A percentile compares a stretch with the other conserved stretches of the same genome.
These are phyloP conservation scores for Aspergillus panamensis DNA, from an alignment of 495 filamentous ascomycete species.

Conservation along the genomic window DNA sequence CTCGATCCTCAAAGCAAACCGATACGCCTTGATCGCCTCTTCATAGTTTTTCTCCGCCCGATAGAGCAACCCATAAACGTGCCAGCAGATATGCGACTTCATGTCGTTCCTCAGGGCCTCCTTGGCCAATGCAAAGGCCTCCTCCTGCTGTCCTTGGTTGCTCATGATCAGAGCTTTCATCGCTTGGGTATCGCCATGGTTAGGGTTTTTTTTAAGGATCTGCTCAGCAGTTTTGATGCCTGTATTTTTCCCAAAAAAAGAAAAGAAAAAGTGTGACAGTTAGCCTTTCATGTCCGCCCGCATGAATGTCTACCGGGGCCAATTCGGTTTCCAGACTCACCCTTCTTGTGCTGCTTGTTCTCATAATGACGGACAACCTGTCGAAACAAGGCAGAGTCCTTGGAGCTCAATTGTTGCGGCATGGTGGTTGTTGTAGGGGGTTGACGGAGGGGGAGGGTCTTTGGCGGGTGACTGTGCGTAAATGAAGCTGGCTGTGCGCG, in stretches of 20 bases:
- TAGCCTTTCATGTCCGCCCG: constrained; percentile 15
- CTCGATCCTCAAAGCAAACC: constrained; percentile 86
- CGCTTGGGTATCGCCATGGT: constrained; percentile 96
- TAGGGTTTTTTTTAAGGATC: constrained; percentile 87
- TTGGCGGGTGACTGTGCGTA: constrained; percentile 31
- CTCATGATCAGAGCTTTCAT: constrained; percentile 99
- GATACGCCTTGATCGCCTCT: constrained; percentile 98
- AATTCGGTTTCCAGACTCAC: constrained; percentile 34
- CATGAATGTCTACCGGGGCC: constrained; percentile 9
- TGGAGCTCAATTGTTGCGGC: constrained; percentile 80
- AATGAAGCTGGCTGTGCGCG: constrained; percentile 43
- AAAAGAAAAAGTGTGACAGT: constrained; percentile 19
- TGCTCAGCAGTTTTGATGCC: constrained; percentile 91
- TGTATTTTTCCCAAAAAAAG: constrained; percentile 28
- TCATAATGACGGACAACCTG: constrained; percentile 94
- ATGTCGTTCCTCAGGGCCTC: constrained; percentile 88
- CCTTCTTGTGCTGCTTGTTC: constrained; percentile 97
- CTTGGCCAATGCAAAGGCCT: constrained; percentile 91
- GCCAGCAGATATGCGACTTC: constrained; percentile 99
- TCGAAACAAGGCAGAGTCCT: constrained; percentile 90
- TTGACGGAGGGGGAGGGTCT: constrained; percentile 20
- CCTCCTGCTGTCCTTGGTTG: constrained; percentile 79
- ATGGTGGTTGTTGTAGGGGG: constrained; percentile 48
- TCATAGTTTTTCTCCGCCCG: constrained; percentile 93
- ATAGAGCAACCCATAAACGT: constrained; percentile 96